Evolutionary conservation across 1,284 basidiomycete species (phyloP), one percentile per base, ranked within the genome.

Genomic region (Ceratobasidium sp.): DNA sequence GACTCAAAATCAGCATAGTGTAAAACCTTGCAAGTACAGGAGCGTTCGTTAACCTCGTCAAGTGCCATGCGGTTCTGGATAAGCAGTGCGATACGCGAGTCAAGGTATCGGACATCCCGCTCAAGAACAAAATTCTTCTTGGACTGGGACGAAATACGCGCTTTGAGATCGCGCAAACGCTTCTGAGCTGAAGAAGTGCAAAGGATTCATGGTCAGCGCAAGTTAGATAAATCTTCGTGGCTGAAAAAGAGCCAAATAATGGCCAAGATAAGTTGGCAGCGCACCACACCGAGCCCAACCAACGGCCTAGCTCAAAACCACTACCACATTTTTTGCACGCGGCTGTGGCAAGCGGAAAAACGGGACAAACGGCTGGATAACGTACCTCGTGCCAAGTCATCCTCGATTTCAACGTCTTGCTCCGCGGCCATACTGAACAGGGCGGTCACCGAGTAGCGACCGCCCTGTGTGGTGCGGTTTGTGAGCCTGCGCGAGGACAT

Each of bases 71-170:
- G 86, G 80, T 99, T 98, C 82, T 98, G 95, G 78, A 99, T 99
- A 76, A 99, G 87, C 54, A 99, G 85, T 7, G 96, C 97, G 79
- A 99, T 99, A 69, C 97, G 89, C 58, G 93, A 94, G 83, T 99
- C 97, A 67, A 99, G 89, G 81, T 99, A 99, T 61, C 97, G 91
- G 46, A 99, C 97, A 81, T 99, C 97, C 59, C 96, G 88, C 81
- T 99, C 96, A 36, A 99, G 87, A 33, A 99, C 95, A 79, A 99
- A 99, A 83, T 99, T 99, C 86, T 96, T 98, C 86, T 99, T 99
- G 69, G 94, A 96, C 83, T 99, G 97, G 0, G 94, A 91, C 25
- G 95, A 98, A 76, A 99, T 99, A 78, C 95, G 92, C n/a, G 91
- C 87, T 83, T 99, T 99, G 77, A 99, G 86, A 77, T 98, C 96